Evolutionary conservation across 345 rosid genomes (phyloP).

Genomic region (Clarkia xantiana): DNA sequence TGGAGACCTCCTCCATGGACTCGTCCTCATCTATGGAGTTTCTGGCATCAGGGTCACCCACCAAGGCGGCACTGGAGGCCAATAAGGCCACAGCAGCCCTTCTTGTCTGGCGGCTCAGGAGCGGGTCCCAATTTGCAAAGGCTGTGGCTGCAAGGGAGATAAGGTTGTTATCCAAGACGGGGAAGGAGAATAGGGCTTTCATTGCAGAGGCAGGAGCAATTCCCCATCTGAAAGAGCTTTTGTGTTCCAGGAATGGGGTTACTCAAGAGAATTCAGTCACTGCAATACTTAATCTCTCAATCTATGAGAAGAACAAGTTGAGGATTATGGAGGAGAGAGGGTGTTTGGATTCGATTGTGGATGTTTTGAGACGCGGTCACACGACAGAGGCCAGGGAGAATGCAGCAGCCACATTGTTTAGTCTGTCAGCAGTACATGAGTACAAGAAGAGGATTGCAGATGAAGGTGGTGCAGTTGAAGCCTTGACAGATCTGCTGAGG

Average conservation of each 20-base stretch:
- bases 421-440: slow-evolving; percentile 80
- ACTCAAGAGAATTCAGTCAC: slow-evolving; percentile 91
- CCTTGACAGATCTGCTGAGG: slow-evolving; percentile 53
- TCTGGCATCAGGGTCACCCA: slow-evolving; percentile 46
- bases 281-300: slow-evolving; percentile 80
- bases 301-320: slow-evolving; percentile 74
- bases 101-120: slow-evolving; percentile 52
- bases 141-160: slow-evolving; percentile 69
- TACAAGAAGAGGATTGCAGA: slow-evolving; percentile 77
- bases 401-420: slow-evolving; percentile 87
- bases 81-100: slow-evolving; percentile 60
- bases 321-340: slow-evolving; percentile 68
- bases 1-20: slow-evolving; percentile 13
- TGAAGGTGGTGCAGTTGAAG: slow-evolving; percentile 55
- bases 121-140: slow-evolving; percentile 50
- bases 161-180: slow-evolving; percentile 74
- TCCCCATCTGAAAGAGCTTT: slow-evolving; percentile 47
- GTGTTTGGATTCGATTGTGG: slow-evolving; percentile 59
- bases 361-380: slow-evolving; percentile 53
- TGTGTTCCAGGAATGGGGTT: slow-evolving; percentile 40
- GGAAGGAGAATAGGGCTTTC: slow-evolving; percentile 71
- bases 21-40: slow-evolving; percentile 31
- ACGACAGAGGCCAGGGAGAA: slow-evolving; percentile 83
- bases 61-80: slow-evolving; percentile 63
- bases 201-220: slow-evolving; percentile 91